Evolutionary conservation across 345 rosid genomes (phyloP), one percentile per base, ranked within the genome.

Genomic region (Brassica juncea): DNA sequence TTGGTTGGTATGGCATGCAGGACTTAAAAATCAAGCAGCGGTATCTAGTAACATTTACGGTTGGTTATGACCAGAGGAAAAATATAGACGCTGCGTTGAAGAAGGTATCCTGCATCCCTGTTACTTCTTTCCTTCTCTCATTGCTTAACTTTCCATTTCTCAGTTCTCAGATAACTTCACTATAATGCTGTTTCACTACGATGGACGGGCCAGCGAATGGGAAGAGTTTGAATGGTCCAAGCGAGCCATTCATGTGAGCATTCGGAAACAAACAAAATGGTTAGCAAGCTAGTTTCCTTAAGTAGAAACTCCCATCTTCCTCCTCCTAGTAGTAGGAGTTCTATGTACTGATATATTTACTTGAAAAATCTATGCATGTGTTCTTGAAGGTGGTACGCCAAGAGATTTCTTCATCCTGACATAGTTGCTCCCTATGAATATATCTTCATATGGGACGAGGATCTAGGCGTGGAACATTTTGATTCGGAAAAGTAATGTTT

Each of bases 371-470:
- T 44, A 64, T 71, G 30, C 71, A 71, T 42, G n/a, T 72, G 71
- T 77, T 62, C 39, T 0, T 61, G 58, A 76, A 93, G 99, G 99
- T 95, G 99, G 99, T 93, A 87, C 37, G 96, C 94, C 14, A 95
- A 95, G 81, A 91, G 99, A 16, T 93, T 95, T 86, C 86, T 95
- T 69, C 99, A 95, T 84, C 99, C 99, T 4, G 93, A 90, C 77
- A 86, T 95, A 74, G 87, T 93, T 67, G 87, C 93, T 3, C 80
- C 90, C 6, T 95, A 91, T 77, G 99, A 95, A 8, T 93, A 91
- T 83, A 89, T 95, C 55, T 94, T 94, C 68, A 77, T 94, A 37
- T 94, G 98, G 99, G 99, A 94, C 49, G 97, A 94, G 77, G 99
- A 94, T 90, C 96, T 94, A 63, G 98, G 99, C 7, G 82, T 92